A percentile compares a stretch with the other conserved stretches of the same genome.
These are phyloP conservation scores for Hypoxylon sp. DNA, from an alignment of 2,329 filamentous ascomycete species.

Conservation along the genomic window DNA sequence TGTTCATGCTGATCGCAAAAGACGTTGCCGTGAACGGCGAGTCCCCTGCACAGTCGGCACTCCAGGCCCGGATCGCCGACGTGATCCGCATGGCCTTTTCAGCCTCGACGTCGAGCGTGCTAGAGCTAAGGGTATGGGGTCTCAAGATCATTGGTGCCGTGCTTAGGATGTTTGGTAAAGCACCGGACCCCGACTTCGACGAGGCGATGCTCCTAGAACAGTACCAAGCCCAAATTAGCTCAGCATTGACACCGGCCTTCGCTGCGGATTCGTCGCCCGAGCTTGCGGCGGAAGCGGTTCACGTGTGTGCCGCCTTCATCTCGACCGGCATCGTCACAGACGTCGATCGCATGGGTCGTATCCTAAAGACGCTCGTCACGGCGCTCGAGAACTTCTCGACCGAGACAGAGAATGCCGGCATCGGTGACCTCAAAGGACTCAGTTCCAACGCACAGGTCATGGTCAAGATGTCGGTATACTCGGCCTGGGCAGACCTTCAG, in stretches of 20 bases:
- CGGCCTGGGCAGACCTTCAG: constrained; percentile 96
- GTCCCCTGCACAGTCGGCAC: constrained; percentile 76
- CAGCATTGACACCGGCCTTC: constrained; percentile 94
- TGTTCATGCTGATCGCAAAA: constrained; percentile 80
- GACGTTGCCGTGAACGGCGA: constrained; percentile 81
- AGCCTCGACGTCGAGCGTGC: constrained; percentile 90
- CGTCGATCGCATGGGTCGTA: constrained; percentile 97
- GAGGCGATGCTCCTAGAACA: constrained; percentile 96
- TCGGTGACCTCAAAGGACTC: constrained; percentile 90
- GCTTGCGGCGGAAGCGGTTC: constrained; percentile 92
- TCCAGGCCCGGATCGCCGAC: constrained; percentile 87
- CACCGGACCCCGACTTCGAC: constrained; percentile 95
- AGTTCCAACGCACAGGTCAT: constrained; percentile 97
- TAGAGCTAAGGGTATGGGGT: constrained; percentile 88
- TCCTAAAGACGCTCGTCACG: constrained; percentile 89
- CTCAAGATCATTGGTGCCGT: constrained; percentile 93
- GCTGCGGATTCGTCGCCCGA: constrained; percentile 95
- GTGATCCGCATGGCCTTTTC: constrained; percentile 97
- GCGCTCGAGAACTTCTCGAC: constrained; percentile 91
- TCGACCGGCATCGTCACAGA: constrained; percentile 97
- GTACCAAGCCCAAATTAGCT: constrained; percentile 98
- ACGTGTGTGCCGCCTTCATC: constrained; percentile 97
- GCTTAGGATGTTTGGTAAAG: constrained; percentile 94
- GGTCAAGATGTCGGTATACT: constrained; percentile 97
- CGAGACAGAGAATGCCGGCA: constrained; percentile 81